These are phyloP conservation scores for Fusarium metavorans DNA, from an alignment of 2,329 filamentous ascomycete species.

Conservation along the genomic window DNA sequence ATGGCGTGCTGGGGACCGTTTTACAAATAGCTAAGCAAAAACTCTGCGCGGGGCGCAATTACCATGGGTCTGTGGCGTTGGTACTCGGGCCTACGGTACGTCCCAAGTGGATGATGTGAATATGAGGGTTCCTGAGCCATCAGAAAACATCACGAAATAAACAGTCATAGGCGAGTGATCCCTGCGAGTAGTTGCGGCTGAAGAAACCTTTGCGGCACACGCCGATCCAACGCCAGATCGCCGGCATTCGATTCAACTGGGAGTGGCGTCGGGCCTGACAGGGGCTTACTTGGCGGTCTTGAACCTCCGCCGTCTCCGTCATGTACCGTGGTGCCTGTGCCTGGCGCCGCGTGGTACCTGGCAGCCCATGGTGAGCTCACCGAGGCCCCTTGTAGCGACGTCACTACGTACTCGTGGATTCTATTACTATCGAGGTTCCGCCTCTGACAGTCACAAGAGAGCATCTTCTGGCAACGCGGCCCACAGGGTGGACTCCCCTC, in stretches of 20 bases:
- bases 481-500: neutral
- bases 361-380: neutral
- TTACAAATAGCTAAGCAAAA: slow-evolving; percentile 2
- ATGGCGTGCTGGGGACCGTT: neutral
- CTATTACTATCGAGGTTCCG: slow-evolving; percentile 18
- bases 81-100: neutral
- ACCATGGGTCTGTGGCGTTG: neutral
- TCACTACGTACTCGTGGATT: slow-evolving; percentile 17
- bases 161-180: slow-evolving; percentile 6
- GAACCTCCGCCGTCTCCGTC: neutral
- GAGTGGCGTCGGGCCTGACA: neutral
- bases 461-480: slow-evolving; percentile 1
- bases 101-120: neutral
- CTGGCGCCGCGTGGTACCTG: slow-evolving; percentile 3
- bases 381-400: slow-evolving; percentile 1
- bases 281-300: slow-evolving; percentile 7
- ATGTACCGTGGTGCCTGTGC: neutral
- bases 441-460: slow-evolving; percentile 6
- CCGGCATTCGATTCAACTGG: slow-evolving; percentile 2
- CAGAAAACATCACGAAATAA: slow-evolving; percentile 13
- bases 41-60: neutral
- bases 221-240: slow-evolving; percentile 9
- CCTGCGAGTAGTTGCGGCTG: neutral
- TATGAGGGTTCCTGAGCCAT: slow-evolving; percentile 1
- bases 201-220: slow-evolving; percentile 9